Percentiles rank a stretch among this genome's conserved stretches.
Conservation (phyloP, 139 green algal species). For the Tetratostichococcus sp. region DNA sequence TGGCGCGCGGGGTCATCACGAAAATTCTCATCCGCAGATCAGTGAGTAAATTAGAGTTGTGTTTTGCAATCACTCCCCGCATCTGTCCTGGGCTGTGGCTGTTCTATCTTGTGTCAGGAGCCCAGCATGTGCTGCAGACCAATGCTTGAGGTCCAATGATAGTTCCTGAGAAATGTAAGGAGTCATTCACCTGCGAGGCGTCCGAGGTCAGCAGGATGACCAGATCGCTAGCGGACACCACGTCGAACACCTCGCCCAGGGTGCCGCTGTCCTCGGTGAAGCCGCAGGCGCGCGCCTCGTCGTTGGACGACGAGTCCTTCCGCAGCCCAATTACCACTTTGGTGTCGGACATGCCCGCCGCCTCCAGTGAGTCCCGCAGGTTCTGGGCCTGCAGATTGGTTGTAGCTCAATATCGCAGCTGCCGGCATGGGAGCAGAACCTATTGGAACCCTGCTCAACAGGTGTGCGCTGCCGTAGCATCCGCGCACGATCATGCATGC, state of each 20-base stretch:
- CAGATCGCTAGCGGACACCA: constrained; percentile 84
- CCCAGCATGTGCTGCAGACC: too few relatives aligned
- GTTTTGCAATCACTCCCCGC: not conserved
- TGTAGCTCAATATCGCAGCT: too few relatives aligned
- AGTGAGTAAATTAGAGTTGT: too few relatives aligned
- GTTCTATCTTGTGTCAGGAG: too few relatives aligned
- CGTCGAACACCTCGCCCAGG: constrained; percentile 93
- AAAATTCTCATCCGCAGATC: too few relatives aligned
- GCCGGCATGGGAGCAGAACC: too few relatives aligned
- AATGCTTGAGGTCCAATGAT: too few relatives aligned
- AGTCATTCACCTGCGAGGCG: constrained; percentile 73
- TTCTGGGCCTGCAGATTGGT: constrained; percentile 94
- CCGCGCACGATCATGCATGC: too few relatives aligned
- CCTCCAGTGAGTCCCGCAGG: constrained; percentile 83
- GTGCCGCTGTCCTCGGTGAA: constrained; percentile 91
- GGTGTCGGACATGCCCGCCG: constrained; percentile 78
- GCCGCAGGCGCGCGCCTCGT: constrained; percentile 80
- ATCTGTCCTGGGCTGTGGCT: too few relatives aligned
- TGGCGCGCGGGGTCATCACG: not conserved
- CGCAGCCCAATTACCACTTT: constrained; percentile 92
- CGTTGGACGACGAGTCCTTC: constrained; percentile 64
- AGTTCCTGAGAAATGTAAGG: too few relatives aligned
- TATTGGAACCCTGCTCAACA: too few relatives aligned
- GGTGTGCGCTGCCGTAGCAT: too few relatives aligned
- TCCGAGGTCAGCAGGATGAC: constrained; percentile 98